These are phyloP conservation scores for Cytospora chrysosperma DNA, from an alignment of 2,329 filamentous ascomycete genomes.

Conservation along the genomic window DNA sequence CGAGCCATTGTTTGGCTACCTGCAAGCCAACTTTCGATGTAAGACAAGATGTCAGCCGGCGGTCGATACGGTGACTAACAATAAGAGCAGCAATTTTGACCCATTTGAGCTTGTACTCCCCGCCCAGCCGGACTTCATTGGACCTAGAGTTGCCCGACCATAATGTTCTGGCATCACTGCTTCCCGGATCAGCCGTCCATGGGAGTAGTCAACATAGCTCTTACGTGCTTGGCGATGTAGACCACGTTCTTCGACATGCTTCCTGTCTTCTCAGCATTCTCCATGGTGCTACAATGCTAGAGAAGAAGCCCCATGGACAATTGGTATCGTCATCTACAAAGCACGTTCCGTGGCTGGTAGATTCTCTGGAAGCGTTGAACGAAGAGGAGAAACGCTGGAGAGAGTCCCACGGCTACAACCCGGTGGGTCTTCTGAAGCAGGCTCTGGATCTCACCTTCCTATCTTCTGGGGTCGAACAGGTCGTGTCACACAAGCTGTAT, in stretches of 20 bases:
- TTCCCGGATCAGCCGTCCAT: constrained; percentile 27
- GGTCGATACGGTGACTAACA: constrained; percentile 26
- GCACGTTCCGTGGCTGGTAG: constrained; percentile 49
- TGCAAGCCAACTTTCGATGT: constrained; percentile 50
- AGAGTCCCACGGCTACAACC: constrained; percentile 31
- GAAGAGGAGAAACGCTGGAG: constrained; percentile 41
- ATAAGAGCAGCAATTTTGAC: constrained; percentile 27
- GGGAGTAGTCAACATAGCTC: constrained; percentile 34
- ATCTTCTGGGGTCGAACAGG: constrained; percentile 19
- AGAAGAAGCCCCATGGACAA: constrained; percentile 34
- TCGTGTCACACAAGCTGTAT: constrained; percentile 31
- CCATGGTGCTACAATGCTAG: constrained; percentile 39
- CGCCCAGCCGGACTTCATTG: background rate
- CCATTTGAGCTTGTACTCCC: constrained; percentile 16
- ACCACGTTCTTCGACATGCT: constrained; percentile 49
- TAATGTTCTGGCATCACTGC: constrained; percentile 33
- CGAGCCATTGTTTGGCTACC: constrained; percentile 46
- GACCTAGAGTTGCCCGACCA: constrained; percentile 41
- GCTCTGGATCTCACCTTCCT: constrained; percentile 31
- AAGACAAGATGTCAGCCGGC: constrained; percentile 30
- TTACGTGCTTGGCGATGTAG: constrained; percentile 40
- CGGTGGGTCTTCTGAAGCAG: constrained; percentile 38
- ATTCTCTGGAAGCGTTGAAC: constrained; percentile 46
- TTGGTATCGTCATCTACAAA: constrained; percentile 39
- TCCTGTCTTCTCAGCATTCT: constrained; percentile 45